Conservation (phyloP, 306 rosid genomes). For the Styphnolobium japonicum region DNA sequence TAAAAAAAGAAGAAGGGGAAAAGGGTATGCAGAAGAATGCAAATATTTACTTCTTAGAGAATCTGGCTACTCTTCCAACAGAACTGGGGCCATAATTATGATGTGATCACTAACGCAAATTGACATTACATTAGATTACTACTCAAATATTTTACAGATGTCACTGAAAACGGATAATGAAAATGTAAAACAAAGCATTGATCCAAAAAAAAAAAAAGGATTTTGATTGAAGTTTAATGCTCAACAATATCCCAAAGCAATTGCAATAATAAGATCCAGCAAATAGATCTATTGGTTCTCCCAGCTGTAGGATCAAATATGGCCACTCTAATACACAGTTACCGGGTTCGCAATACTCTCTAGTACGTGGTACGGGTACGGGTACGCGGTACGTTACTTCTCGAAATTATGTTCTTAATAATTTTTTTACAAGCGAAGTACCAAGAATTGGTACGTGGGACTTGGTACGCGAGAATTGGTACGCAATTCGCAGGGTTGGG, state of each 20-base stretch:
- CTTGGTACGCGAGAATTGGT: too few relatives aligned
- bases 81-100: not conserved
- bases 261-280: slow-evolving; percentile 1
- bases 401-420: too few relatives aligned
- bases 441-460: too few relatives aligned
- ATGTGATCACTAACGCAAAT: not conserved
- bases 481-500: too few relatives aligned
- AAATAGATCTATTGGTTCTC: not conserved
- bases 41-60: not conserved
- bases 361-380: too few relatives aligned
- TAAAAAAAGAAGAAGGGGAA: not conserved
- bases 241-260: too few relatives aligned
- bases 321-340: not conserved
- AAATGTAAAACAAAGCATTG: not conserved
- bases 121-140: not conserved
- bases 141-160: not conserved
- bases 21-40: not conserved
- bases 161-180: not conserved
- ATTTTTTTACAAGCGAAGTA: too few relatives aligned
- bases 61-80: not conserved
- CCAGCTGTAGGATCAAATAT: not conserved
- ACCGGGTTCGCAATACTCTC: too few relatives aligned
- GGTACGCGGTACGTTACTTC: too few relatives aligned
- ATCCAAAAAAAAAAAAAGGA: too few relatives aligned
- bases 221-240: not conserved